Evolutionary conservation across 2,329 filamentous ascomycete genomes (phyloP), one percentile per base, ranked within the genome.

Genomic region (Pseudopithomyces chartarum): DNA sequence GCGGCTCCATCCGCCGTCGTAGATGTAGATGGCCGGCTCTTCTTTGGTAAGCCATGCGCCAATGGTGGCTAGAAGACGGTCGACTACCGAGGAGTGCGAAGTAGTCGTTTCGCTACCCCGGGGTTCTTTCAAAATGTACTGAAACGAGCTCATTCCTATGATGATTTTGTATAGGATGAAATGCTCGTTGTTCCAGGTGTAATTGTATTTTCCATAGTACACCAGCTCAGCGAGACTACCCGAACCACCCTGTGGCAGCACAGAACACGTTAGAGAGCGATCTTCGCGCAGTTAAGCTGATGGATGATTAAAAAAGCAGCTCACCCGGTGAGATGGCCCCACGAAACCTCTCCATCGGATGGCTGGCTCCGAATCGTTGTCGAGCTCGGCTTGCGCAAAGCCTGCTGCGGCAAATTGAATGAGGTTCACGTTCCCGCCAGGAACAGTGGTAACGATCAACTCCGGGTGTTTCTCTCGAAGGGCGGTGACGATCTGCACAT

Each of bases 11-110:
- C 72, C 78, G 1, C 68, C 62, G 55, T 79, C 79, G 59, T 74
- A 81, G 4, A 81, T 78, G 69, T 78, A 81, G 50, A 81, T 76
- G 39, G 71, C 71, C 11, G 69, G 65, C 26, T 77, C 70, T 47
- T 77, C 65, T 39, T 65, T 62, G 50, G 65, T 69, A 4, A 73
- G 60, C 77, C 77, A 80, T 29, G 69, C 67, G 0, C 77, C 76
- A 49, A 75, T 69, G 10, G 76, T 72, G 38, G 65, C 58, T 47
- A 79, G 74, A 33, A 80, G 65, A 7, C 62, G 64, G 58, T 78
- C 75, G 8, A 74, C 75, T n/a, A 67, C 59, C 2, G 62, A 62
- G 6, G 74, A 77, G 17, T 76, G 69, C 1, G 73, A 74, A 8
- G 66, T 57, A 2, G 65, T 55, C 29, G 68, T 71, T 61, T 80